A percentile compares a stretch with the other conserved stretches of the same genome.
These are phyloP conservation scores for Vigna unguiculata DNA, from an alignment of 306 rosid species.

Conservation along the genomic window DNA sequence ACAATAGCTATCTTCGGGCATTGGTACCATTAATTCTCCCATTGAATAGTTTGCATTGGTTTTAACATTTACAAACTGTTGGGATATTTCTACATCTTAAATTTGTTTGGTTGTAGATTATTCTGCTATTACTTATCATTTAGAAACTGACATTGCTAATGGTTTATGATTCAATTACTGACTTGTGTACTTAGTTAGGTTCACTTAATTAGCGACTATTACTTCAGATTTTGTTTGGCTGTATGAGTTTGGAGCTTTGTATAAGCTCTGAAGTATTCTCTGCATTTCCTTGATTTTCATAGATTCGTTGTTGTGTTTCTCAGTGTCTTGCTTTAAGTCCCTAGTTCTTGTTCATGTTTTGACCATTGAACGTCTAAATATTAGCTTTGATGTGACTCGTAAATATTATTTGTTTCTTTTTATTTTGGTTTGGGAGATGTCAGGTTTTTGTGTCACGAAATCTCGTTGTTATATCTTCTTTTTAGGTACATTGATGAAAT, in stretches of 20 bases:
- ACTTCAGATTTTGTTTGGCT: background rate
- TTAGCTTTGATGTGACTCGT: no score
- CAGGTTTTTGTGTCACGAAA: no score
- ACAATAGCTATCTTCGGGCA: background rate
- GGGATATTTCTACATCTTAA: no score
- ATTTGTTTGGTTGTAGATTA: background rate
- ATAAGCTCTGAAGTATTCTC: slow-evolving; percentile 7
- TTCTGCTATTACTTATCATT: slow-evolving; percentile 19
- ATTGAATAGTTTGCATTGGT: no score
- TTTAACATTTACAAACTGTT: no score
- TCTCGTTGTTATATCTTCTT: no score
- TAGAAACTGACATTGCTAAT: slow-evolving; percentile 1
- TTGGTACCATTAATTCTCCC: slow-evolving; percentile 6
- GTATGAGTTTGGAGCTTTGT: slow-evolving; percentile 3
- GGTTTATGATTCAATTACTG: background rate
- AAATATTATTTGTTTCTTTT: no score
- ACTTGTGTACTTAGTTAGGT: slow-evolving; percentile 28
- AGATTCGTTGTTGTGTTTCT: slow-evolving; percentile 23
- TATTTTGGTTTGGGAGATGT: no score
- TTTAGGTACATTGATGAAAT: no score
- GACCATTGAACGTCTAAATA: no score
- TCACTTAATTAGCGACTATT: background rate
- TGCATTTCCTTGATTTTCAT: background rate
- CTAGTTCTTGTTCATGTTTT: slow-evolving; percentile 3
- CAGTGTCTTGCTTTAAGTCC: slow-evolving; percentile 5